Percentiles rank a stretch among this genome's conserved stretches.
phyloP scores from a whole-genome alignment of 2,329 filamentous ascomycete genomes.

The Aspergillus spinulosporus region DNA sequence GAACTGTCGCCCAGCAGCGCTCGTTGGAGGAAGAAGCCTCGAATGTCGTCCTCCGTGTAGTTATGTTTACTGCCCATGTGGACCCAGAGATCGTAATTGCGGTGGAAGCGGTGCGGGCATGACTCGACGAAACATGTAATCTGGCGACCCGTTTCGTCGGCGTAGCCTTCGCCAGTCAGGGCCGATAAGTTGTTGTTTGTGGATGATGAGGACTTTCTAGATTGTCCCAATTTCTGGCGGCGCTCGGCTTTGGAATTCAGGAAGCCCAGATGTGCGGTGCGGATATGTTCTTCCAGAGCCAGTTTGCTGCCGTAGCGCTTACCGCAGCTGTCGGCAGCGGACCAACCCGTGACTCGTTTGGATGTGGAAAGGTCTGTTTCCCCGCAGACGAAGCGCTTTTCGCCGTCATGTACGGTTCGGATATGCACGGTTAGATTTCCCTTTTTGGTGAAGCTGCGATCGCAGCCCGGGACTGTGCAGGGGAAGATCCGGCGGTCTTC shows the following conservation, averaged over 20 bases:
- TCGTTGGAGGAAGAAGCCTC: constrained; percentile 43
- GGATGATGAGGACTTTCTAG: constrained; percentile 15
- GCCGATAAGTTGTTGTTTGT: constrained; percentile 29
- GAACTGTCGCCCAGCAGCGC: constrained; percentile 36
- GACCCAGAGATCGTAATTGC: constrained; percentile 58
- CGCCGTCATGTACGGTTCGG: constrained; percentile 72
- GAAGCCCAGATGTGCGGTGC: constrained; percentile 74
- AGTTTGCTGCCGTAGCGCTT: constrained; percentile 74
- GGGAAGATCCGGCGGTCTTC: constrained; percentile 64
- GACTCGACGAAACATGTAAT: constrained; percentile 53
- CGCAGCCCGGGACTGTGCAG: constrained; percentile 69
- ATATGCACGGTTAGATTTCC: constrained; percentile 83
- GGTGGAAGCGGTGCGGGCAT: constrained; percentile 58
- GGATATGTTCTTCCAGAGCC: constrained; percentile 81
- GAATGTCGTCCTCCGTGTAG: constrained; percentile 41
- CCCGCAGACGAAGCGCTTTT: constrained; percentile 75
- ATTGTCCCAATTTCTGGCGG: constrained; percentile 35
- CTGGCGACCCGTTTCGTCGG: constrained; percentile 48
- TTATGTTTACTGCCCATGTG: constrained; percentile 54
- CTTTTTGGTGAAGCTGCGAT: constrained; percentile 74
- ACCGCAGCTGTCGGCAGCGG: constrained; percentile 65
- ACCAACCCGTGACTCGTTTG: constrained; percentile 65
- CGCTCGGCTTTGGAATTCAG: constrained; percentile 45
- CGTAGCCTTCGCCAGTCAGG: constrained; percentile 60
- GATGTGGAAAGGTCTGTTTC: constrained; percentile 60